Conservation (phyloP, 352 stramenopile species). For the Lagenidium giganteum region DNA sequence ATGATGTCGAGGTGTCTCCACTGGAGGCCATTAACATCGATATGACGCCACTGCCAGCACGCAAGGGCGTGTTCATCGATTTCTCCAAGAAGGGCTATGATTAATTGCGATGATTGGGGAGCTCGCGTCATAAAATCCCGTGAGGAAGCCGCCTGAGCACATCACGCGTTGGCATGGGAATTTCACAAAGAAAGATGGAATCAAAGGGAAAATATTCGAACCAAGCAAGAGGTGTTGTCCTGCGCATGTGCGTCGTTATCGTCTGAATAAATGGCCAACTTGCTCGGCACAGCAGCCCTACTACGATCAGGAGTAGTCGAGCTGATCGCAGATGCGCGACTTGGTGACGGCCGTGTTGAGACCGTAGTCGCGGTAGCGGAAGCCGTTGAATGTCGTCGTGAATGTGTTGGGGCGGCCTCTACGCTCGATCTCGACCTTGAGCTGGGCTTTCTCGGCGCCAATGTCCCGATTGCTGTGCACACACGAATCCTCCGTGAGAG, state of each 20-base stretch:
- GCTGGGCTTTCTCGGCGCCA: constrained; percentile 64
- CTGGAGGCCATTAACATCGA: constrained; percentile 85
- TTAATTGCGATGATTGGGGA: no score
- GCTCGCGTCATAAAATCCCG: no score
- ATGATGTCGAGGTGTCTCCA: constrained; percentile 80
- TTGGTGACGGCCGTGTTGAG: constrained; percentile 78
- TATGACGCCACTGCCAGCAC: constrained; percentile 75
- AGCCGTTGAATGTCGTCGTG: constrained; percentile 83
- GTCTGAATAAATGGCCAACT: no score
- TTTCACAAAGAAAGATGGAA: constrained; percentile 1
- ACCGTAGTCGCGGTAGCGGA: constrained; percentile 78
- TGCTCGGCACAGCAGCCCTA: no score
- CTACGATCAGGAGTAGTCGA: constrained; percentile 43
- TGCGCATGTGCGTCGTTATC: no score
- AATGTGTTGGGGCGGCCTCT: constrained; percentile 65
- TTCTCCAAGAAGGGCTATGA: constrained; percentile 87
- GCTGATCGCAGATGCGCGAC: constrained; percentile 73
- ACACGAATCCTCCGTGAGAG: background rate
- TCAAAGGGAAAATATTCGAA: constrained; percentile 24
- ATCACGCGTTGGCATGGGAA: no score
- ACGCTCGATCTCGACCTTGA: constrained; percentile 67
- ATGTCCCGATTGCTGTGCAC: constrained; percentile 45
- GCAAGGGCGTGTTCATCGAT: constrained; percentile 69
- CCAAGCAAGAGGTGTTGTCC: no score
- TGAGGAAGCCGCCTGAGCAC: no score